Evolutionary conservation across 768 basidiomycete genomes (phyloP).

Genomic region (Russula earlei): DNA sequence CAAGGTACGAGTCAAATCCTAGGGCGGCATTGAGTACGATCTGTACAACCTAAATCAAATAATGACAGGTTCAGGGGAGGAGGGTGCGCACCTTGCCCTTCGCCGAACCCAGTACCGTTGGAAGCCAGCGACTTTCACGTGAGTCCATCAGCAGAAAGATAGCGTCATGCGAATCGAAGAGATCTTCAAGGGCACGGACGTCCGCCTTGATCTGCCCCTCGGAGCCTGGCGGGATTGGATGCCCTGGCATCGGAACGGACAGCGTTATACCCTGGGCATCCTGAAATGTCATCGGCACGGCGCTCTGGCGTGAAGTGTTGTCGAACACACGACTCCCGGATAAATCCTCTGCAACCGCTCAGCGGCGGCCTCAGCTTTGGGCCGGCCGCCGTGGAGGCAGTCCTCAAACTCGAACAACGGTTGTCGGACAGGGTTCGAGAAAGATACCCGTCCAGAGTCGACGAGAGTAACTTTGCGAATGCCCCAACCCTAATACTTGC

Average conservation of each 20-base stretch:
- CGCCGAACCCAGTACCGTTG: slow-evolving; percentile 75
- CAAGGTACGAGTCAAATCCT: slow-evolving; percentile 92
- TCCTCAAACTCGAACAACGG: slow-evolving; percentile 95
- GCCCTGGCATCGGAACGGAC: slow-evolving; percentile 95
- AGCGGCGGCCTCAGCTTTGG: slow-evolving; percentile 89
- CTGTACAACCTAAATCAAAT: slow-evolving; percentile 31
- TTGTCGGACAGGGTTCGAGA: slow-evolving; percentile 96
- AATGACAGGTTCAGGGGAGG: not conserved
- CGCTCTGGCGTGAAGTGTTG: not conserved
- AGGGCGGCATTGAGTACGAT: slow-evolving; percentile 91
- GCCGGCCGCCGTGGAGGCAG: slow-evolving; percentile 84
- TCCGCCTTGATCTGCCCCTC: slow-evolving; percentile 54
- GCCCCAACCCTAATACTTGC: slow-evolving; percentile 73
- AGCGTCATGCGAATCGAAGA: slow-evolving; percentile 81
- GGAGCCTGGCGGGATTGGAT: slow-evolving; percentile 63
- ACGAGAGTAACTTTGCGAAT: slow-evolving; percentile 88
- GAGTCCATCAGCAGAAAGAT: slow-evolving; percentile 96
- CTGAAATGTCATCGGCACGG: slow-evolving; percentile 31
- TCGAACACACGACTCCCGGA: slow-evolving; percentile 73
- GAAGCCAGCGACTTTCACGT: slow-evolving; percentile 94
- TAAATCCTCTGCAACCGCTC: slow-evolving; percentile 78
- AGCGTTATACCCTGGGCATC: slow-evolving; percentile 72
- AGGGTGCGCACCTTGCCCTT: slow-evolving; percentile 62
- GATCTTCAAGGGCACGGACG: slow-evolving; percentile 59
- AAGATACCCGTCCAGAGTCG: slow-evolving; percentile 86